These are phyloP conservation scores for Blastobotrys attinorum DNA, from an alignment of 805 yeast species.

Conservation along the genomic window DNA sequence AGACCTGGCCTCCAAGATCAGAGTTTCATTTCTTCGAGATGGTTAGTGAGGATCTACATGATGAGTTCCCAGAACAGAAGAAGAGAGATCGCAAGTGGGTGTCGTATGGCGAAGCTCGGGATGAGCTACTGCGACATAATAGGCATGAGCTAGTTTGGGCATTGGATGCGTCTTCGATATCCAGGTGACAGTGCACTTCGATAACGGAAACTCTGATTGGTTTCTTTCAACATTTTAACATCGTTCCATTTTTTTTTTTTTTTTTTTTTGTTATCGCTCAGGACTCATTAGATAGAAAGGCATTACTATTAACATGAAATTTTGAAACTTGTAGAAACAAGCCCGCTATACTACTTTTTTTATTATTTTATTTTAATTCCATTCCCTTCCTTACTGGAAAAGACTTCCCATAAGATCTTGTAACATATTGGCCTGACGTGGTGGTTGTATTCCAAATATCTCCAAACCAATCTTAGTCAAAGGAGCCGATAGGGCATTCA, in stretches of 20 bases:
- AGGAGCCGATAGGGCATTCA: constrained; percentile 36
- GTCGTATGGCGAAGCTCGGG: constrained; percentile 25
- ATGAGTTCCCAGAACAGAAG: constrained; percentile 67
- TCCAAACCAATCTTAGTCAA: constrained; percentile 51
- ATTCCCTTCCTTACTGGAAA: no score
- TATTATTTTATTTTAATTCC: constrained; percentile 28
- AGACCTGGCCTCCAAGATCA: constrained; percentile 54
- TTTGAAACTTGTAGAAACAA: no score
- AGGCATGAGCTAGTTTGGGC: constrained; percentile 29
- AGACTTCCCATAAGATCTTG: constrained; percentile 74
- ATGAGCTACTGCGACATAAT: constrained; percentile 24
- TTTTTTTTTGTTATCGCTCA: neutral
- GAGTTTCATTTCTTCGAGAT: constrained; percentile 86
- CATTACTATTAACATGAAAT: no score
- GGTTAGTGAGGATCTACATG: constrained; percentile 46
- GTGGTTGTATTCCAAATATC: constrained; percentile 52
- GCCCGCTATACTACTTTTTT: no score
- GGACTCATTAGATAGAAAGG: no score
- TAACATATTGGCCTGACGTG: constrained; percentile 47
- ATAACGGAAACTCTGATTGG: no score
- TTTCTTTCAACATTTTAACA: no score
- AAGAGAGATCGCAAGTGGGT: constrained; percentile 70
- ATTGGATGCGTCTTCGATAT: constrained; percentile 15
- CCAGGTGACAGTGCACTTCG: no score
- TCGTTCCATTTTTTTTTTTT: no score